Evolutionary conservation across 345 rosid genomes (phyloP).

Genomic region (Camelina hispida): DNA sequence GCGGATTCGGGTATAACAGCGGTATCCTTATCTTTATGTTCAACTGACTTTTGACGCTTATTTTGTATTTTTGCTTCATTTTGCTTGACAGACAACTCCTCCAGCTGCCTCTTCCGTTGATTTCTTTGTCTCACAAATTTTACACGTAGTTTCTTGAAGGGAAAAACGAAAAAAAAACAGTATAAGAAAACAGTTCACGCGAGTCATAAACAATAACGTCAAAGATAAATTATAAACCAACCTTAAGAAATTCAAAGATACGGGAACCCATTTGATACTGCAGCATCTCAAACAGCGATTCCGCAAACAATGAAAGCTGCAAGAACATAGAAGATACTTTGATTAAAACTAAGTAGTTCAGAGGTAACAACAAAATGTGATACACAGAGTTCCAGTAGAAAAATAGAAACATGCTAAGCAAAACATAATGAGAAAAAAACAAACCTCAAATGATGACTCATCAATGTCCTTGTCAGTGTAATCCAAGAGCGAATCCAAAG

Average conservation of each 20-base stretch:
- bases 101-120: conserved; percentile 74
- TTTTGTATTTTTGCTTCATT: conserved; percentile 47
- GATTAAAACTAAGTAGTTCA: conserved; percentile 17
- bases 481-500: conserved; percentile 92
- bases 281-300: conserved; percentile 88
- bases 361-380: conserved; percentile 17
- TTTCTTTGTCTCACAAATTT: conserved; percentile 75
- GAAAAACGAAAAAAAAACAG: not conserved
- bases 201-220: conserved; percentile 16
- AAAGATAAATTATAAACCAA: conserved; percentile 42
- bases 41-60: conserved; percentile 64
- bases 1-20: conserved; percentile 46
- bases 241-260: conserved; percentile 81
- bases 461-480: conserved; percentile 89
- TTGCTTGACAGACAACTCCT: conserved; percentile 56
- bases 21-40: conserved; percentile 54
- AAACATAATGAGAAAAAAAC: conserved; percentile 2
- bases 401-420: conserved; percentile 23
- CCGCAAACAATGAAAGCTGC: conserved; percentile 96
- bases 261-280: conserved; percentile 95
- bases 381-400: conserved; percentile 17
- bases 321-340: conserved; percentile 34
- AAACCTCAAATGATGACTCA: conserved; percentile 94
- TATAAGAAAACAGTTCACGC: conserved; percentile 9
- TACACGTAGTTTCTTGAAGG: conserved; percentile 64